These are phyloP conservation scores for Plasmodium gaboni DNA, from an alignment of 169 alveolate genomes.

Conservation along the genomic window DNA sequence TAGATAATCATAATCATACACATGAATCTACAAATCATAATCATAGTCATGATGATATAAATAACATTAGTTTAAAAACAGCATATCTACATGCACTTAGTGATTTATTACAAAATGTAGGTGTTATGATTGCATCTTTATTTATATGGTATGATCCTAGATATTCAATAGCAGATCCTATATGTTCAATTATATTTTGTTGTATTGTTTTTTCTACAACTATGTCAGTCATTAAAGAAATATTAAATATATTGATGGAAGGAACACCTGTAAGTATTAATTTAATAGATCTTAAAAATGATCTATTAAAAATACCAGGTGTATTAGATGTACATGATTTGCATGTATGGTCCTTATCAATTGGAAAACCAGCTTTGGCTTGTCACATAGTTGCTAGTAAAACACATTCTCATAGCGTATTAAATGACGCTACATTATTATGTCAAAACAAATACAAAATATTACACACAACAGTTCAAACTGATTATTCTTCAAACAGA, in stretches of 20 bases:
- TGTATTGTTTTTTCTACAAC: slow-evolving; percentile 95
- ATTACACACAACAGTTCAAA: slow-evolving; percentile 91
- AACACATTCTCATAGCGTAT: slow-evolving; percentile 77
- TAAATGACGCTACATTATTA: slow-evolving; percentile 86
- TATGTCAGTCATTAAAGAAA: slow-evolving; percentile 92
- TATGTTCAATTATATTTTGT: slow-evolving; percentile 95
- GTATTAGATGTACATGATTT: slow-evolving; percentile 96
- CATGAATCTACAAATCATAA: slow-evolving; percentile 18
- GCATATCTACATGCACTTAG: slow-evolving; percentile 96
- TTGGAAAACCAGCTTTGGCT: slow-evolving; percentile 93
- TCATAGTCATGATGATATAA: slow-evolving; percentile 71
- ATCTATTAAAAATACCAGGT: slow-evolving; percentile 87
- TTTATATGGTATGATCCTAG: slow-evolving; percentile 90
- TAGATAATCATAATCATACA: slow-evolving; percentile 8
- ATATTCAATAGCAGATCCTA: slow-evolving; percentile 94
- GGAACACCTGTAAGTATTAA: slow-evolving; percentile 94
- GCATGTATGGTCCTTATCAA: slow-evolving; percentile 96
- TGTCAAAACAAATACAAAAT: slow-evolving; percentile 89
- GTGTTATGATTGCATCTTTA: slow-evolving; percentile 95
- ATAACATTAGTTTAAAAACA: slow-evolving; percentile 92
- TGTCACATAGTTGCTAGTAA: slow-evolving; percentile 92
- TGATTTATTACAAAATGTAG: slow-evolving; percentile 94
- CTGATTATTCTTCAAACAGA: slow-evolving; percentile 86
- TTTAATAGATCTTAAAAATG: slow-evolving; percentile 88
- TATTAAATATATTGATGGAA: slow-evolving; percentile 95